Percentiles rank a stretch among this genome's conserved stretches.
These are phyloP conservation scores for Tilletia setariae DNA, from an alignment of 1,284 basidiomycete genomes.

Conservation along the genomic window DNA sequence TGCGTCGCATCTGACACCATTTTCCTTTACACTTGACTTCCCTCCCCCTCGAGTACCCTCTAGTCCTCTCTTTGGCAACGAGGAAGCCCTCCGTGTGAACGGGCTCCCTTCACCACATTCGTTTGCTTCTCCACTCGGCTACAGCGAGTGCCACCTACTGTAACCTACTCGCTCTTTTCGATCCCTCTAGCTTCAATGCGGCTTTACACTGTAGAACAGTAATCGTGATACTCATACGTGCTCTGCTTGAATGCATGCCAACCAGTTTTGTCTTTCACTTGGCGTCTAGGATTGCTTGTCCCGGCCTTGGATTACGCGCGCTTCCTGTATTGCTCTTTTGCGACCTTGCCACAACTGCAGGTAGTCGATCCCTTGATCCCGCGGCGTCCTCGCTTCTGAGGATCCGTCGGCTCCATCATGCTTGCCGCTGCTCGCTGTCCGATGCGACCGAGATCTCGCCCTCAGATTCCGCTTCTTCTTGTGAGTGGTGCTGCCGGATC, in stretches of 20 bases:
- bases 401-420: neutral
- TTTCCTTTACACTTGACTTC: neutral
- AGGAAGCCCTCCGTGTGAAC: too few relatives aligned
- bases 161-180: too few relatives aligned
- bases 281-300: neutral
- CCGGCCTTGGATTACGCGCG: neutral
- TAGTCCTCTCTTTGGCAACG: neutral
- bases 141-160: too few relatives aligned
- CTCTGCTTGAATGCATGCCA: neutral
- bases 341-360: conserved; percentile 10
- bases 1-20: conserved; percentile 8
- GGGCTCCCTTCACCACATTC: too few relatives aligned
- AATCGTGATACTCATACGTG: too few relatives aligned
- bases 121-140: too few relatives aligned
- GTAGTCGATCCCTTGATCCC: conserved; percentile 13
- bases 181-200: too few relatives aligned
- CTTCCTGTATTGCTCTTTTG: neutral
- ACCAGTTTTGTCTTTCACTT: neutral
- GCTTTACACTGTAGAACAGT: too few relatives aligned
- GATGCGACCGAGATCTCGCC: neutral
- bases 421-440: neutral
- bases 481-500: neutral
- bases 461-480: conserved; percentile 15
- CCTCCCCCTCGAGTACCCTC: neutral
- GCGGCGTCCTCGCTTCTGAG: neutral